Conservation (phyloP, 1,284 basidiomycete genomes). For the Tremellales sp. region DNA sequence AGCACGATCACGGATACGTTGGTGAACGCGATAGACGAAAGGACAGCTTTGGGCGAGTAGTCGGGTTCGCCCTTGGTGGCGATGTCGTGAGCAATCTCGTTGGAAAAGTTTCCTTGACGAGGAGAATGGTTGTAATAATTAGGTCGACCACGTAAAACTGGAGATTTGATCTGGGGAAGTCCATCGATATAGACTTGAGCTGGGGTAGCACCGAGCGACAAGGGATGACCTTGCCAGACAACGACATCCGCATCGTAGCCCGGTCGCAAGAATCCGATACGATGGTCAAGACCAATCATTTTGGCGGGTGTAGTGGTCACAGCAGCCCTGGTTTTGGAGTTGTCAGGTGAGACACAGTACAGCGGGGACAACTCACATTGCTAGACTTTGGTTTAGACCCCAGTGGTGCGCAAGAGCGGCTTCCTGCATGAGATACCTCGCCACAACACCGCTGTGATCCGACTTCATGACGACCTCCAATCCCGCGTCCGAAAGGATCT, state of each 20-base stretch:
- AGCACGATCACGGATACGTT: no score
- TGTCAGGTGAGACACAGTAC: no score
- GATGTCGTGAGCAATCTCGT: no score
- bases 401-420: conserved; percentile 71
- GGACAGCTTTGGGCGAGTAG: no score
- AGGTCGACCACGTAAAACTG: neutral
- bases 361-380: no score
- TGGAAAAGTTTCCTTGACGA: neutral
- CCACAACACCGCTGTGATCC: conserved; percentile 32
- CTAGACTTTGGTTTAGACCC: conserved; percentile 29
- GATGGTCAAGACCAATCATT: conserved; percentile 68
- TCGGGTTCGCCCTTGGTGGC: no score
- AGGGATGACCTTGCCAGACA: conserved; percentile 77
- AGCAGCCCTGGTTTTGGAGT: neutral
- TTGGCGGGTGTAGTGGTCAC: conserved; percentile 56
- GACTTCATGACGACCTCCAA: conserved; percentile 74
- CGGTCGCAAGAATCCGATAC: conserved; percentile 65
- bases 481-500: conserved; percentile 66
- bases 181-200: conserved; percentile 57
- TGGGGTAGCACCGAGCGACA: conserved; percentile 56
- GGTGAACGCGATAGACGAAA: no score
- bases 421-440: conserved; percentile 69
- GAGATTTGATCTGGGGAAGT: conserved; percentile 37
- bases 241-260: conserved; percentile 61
- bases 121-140: no score